Evolutionary conservation across 257 asterid genomes (phyloP), one percentile per base, ranked within the genome.

Genomic region (Solanum sparsipilum): DNA sequence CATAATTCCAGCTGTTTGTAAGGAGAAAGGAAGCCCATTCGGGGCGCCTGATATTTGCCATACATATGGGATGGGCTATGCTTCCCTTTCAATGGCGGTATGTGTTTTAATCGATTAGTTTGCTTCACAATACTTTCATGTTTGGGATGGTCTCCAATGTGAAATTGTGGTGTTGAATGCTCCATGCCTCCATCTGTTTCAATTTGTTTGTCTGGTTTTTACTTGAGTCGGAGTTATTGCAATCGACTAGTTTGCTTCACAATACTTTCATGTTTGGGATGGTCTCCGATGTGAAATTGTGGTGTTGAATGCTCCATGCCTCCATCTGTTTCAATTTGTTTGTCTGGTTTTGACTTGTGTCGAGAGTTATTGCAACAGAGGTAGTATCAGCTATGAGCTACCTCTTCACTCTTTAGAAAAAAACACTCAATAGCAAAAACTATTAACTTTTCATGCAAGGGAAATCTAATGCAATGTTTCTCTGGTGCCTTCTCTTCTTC

Each of bases 1-100:
- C 88, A 93, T 96, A 91, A 90, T 95, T 86, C 99, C 99, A 31
- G 98, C 98, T 70, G 94, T 96, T 41, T 96, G 99, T 89, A 94
- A 93, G 90, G 98, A 89, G 84, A 89, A 89, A 87, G 87, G 87
- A 23, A 89, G 89, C 72, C 91, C 91, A 46, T 83, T 86, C 60
- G 91, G 91, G 25, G 91, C 25, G 21, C 84, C 85, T 31, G 87
- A 68, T 4, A 44, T 38, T 20, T 89, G 91, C 85, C 60, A 56
- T 25, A 68, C 23, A 18, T 46, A 89, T 82, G 89, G 89, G 4
- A 86, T 86, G 85, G 84, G 75, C 36, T 89, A 87, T 89, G 91
- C 81, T 76, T 86, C 90, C 7, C 72, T 88, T 75, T 88, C 90
- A 13, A 76, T 89, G 89, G 91, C 91, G 79, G 91, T 89, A 89